phyloP scores from a whole-genome alignment of 176 grass and related monocot genomes.

The Eleusine indica region DNA sequence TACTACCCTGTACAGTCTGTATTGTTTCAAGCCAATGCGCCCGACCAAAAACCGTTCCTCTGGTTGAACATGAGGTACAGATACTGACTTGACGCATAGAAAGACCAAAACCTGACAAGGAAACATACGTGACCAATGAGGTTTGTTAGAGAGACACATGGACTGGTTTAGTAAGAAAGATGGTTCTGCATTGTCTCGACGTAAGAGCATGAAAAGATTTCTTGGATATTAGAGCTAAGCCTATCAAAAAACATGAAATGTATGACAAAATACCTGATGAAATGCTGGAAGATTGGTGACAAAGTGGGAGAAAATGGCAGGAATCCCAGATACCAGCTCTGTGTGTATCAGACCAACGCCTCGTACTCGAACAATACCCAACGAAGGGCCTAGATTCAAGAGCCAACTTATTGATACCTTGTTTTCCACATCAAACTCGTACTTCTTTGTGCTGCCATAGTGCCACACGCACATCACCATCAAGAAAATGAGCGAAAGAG shows the following conservation, averaged over 20 bases:
- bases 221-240: not conserved
- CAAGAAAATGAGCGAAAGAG: constrained; percentile 78
- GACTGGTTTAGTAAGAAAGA: not conserved
- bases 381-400: constrained; percentile 70
- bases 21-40: constrained; percentile 73
- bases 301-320: constrained; percentile 92
- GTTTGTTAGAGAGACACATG: not conserved
- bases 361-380: constrained; percentile 85
- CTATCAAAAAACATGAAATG: not conserved
- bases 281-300: constrained; percentile 97
- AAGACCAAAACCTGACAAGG: constrained; percentile 74
- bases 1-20: constrained; percentile 78
- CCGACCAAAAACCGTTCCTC: constrained; percentile 77
- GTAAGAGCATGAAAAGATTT: not conserved
- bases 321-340: constrained; percentile 82
- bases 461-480: constrained; percentile 89
- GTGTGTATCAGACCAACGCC: constrained; percentile 93
- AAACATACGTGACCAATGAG: constrained; percentile 27
- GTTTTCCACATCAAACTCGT: constrained; percentile 86
- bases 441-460: constrained; percentile 81
- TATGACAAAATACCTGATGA: constrained; percentile 70
- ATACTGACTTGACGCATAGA: constrained; percentile 75
- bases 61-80: constrained; percentile 59
- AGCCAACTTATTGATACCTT: constrained; percentile 92
- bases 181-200: not conserved